Evolutionary conservation across 2,329 filamentous ascomycete genomes (phyloP).

Genomic region (Cladosporium halotolerans): DNA sequence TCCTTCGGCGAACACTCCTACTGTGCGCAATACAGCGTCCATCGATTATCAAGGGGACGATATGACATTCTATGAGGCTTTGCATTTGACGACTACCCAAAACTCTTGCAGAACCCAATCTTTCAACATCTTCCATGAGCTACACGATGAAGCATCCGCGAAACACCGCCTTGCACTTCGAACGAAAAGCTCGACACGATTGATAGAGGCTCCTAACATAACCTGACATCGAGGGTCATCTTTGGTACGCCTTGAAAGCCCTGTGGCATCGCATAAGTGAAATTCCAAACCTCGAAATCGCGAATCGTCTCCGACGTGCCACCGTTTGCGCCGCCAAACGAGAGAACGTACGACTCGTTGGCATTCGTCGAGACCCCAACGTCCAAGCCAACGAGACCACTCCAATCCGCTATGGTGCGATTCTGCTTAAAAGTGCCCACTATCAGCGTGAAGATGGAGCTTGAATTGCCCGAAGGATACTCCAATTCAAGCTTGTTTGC

Average conservation of each 20-base stretch:
- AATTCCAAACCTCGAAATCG: constrained; percentile 39
- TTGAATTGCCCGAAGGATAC: constrained; percentile 48
- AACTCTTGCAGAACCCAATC: too few relatives aligned
- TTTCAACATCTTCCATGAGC: too few relatives aligned
- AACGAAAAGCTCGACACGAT: too few relatives aligned
- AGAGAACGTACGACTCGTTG: constrained; percentile 34
- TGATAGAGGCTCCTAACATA: background rate
- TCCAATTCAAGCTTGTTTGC: constrained; percentile 42
- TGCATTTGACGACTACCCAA: too few relatives aligned
- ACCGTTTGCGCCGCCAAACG: constrained; percentile 40
- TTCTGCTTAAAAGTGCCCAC: constrained; percentile 44
- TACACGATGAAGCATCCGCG: too few relatives aligned
- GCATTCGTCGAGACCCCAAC: constrained; percentile 44
- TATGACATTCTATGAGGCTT: too few relatives aligned
- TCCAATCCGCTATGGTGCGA: constrained; percentile 41
- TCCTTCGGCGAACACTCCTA: too few relatives aligned
- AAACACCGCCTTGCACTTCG: too few relatives aligned
- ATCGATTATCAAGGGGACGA: too few relatives aligned
- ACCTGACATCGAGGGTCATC: background rate
- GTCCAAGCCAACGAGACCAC: constrained; percentile 44
- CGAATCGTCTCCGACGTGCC: constrained; percentile 32
- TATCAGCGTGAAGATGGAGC: constrained; percentile 44
- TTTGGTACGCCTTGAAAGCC: constrained; percentile 1
- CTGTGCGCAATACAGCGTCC: too few relatives aligned
- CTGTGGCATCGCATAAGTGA: constrained; percentile 31